Conservation (phyloP, 164 flowering plant genomes). For the Stephania cephalantha region DNA sequence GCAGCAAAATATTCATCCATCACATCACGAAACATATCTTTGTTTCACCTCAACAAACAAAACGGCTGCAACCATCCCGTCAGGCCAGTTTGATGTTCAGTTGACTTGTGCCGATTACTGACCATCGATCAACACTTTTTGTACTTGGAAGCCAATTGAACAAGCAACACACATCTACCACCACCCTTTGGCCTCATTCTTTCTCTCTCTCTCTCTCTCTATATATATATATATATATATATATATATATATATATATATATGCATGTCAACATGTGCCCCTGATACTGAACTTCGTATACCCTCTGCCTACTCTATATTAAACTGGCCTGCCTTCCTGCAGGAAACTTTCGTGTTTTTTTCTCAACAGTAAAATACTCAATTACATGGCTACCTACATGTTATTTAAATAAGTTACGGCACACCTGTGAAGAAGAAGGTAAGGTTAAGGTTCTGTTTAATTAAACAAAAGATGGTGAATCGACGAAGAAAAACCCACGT, state of each 20-base stretch:
- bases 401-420: neutral
- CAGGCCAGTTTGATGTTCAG: neutral
- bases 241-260: too few species aligned
- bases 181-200: neutral
- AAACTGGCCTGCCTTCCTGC: neutral
- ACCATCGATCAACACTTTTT: neutral
- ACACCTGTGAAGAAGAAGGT: constrained; percentile 9
- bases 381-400: too few species aligned
- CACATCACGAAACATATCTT: neutral
- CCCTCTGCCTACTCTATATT: neutral
- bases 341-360: neutral
- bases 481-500: constrained; percentile 2
- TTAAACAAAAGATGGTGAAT: neutral
- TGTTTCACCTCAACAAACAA: neutral
- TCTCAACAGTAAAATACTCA: neutral
- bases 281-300: neutral
- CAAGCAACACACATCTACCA: neutral
- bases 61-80: constrained; percentile 1
- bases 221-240: too few species aligned
- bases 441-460: neutral
- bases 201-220: too few species aligned
- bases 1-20: neutral
- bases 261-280: neutral
- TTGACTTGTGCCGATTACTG: neutral
- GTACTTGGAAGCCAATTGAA: neutral